Conservation (phyloP, 2,329 filamentous ascomycete genomes). For the Aspergillus pseudoglaucus region DNA sequence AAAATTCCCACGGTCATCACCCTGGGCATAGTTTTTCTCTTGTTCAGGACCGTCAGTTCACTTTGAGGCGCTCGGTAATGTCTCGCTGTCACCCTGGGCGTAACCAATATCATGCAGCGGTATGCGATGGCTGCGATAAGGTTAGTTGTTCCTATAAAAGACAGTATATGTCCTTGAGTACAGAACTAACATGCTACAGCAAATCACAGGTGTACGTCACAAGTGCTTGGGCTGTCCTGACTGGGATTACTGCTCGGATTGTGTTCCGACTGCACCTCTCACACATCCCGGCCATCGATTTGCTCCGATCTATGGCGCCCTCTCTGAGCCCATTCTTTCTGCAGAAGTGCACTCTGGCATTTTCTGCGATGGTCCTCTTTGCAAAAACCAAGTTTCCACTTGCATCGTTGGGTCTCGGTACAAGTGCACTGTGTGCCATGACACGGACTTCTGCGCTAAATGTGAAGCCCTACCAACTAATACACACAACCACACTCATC, state of each 20-base stretch:
- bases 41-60: constrained; percentile 44
- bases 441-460: constrained; percentile 88
- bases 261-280: constrained; percentile 59
- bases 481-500: constrained; percentile 89
- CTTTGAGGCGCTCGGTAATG: constrained; percentile 56
- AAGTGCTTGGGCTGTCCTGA: constrained; percentile 97
- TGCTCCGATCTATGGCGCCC: constrained; percentile 73
- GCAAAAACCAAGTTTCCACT: constrained; percentile 47
- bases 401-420: constrained; percentile 80
- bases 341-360: constrained; percentile 68
- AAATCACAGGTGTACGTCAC: constrained; percentile 81
- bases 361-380: constrained; percentile 90
- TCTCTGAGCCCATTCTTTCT: constrained; percentile 41
- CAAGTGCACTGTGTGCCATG: constrained; percentile 95
- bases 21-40: constrained; percentile 75
- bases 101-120: constrained; percentile 73
- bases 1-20: constrained; percentile 79
- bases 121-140: constrained; percentile 90
- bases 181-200: constrained; percentile 38
- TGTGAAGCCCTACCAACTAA: constrained; percentile 86
- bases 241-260: constrained; percentile 87
- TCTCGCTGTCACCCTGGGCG: constrained; percentile 71
- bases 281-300: constrained; percentile 83
- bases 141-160: constrained; percentile 26
- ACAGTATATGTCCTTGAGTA: background rate